Evolutionary conservation across 2,329 filamentous ascomycete species (phyloP), one percentile per base, ranked within the genome.

Genomic region (Epichloe coenophiala): DNA sequence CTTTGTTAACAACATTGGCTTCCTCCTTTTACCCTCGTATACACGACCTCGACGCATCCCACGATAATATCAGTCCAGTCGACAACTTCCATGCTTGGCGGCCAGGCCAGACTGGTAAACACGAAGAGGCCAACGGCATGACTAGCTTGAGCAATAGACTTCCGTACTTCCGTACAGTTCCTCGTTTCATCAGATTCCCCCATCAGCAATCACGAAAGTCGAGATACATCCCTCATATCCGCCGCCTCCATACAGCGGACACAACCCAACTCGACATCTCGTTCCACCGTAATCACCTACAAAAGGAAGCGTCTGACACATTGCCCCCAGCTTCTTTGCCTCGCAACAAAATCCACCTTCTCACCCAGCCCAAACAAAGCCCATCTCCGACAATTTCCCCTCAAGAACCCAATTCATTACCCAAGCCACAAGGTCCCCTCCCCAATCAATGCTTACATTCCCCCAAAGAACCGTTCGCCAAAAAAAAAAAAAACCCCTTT

Each of bases 361-460:
- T 54, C 56, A 55, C 59, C 52, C 13, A 17, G 31, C 27, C 27
- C 4, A 6, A 11, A 44, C 4, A 6, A n/a, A 39, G 19, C 19
- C 31, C 27, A 12, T 37, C 31, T n/a, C 39, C 17, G 37, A 44
- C 47, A 42, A 5, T 12, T 5, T 7, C 40, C 4, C 6, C 40
- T 4, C 27, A 31, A 13, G 40, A 42, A 42, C 40, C 13, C 9
- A 15, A 17, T 41, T 3, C 7, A 17, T 42, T 2, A 21, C 19
- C 19, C 7, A 12, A 36, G 31, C 15, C 36, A 36, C 37, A 45
- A 31, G 27, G 27, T 31, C 27, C 27, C 27, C 23, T 2, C 7
- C 7, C 7, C 23, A 27, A 27, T 27, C 23, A 27, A 27, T 27
- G 23, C 23, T 27, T 7, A 27, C 7, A 27, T 27, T 36, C 11